Evolutionary conservation across 2,329 filamentous ascomycete genomes (phyloP), one percentile per base, ranked within the genome.

Genomic region (Bipolaris cookei): DNA sequence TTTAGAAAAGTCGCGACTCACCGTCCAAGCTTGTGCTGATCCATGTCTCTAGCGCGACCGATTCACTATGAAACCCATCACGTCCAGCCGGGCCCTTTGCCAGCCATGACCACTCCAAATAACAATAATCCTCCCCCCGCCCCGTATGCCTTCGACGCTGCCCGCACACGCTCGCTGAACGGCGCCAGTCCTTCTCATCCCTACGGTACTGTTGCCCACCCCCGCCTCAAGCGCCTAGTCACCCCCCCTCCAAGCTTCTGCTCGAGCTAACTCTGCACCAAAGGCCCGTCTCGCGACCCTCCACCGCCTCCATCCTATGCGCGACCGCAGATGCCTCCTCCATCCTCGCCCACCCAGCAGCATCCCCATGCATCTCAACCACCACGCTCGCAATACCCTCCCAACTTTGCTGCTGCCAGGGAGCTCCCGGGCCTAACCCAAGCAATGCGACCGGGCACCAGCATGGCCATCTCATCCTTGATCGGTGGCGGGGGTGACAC

Each of bases 401-500:
- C 62, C 35, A 63, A 56, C 38, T 84, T 83, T 63, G 74, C 78
- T 49, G 77, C 74, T 23, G 78, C 79, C 58, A 84, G 86, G 69
- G 86, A 89, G 63, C 78, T 84, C 45, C 81, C 85, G 46, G 77
- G 79, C 16, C 69, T 83, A 41, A 78, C 77, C 20, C 79, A 83
- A 20, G 75, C 79, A 54, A 80, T 84, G 71, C 82, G 87, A 57
- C 83, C 84, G 11, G 83, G 83, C 50, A 84, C 84, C 68, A 87
- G 86, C 76, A 90, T 90, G 88, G 89, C 88, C 44, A 90, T 90
- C 74, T 89, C 87, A n/a, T 88, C 88, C 42, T 85, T 91, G 76
- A 83, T 90, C 58, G 88, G 87, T 57, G 80, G 75, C 76, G 72
- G 81, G 81, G 74, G 81, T 82, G 74, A 80, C 80, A 69, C 76